These are phyloP conservation scores for Candida adriatica DNA, from an alignment of 805 yeast genomes.

Conservation along the genomic window DNA sequence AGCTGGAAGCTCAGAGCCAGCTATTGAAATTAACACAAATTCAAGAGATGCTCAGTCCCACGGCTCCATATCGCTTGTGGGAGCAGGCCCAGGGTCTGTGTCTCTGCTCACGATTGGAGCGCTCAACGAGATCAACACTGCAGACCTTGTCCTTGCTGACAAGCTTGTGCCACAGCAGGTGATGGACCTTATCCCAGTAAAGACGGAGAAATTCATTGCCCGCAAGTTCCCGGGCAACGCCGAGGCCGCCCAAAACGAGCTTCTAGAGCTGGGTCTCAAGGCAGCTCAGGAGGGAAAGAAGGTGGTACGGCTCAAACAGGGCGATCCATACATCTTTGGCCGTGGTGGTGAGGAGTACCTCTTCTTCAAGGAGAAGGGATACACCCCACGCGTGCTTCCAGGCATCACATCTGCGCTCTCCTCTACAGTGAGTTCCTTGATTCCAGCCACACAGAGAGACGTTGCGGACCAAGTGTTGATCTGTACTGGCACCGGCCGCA, in stretches of 20 bases:
- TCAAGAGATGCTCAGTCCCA: slow-evolving; percentile 8
- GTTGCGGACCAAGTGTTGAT: slow-evolving; percentile 88
- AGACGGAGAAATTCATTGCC: slow-evolving; percentile 77
- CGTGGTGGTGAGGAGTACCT: slow-evolving; percentile 91
- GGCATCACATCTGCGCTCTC: slow-evolving; percentile 89
- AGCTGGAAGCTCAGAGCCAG: slow-evolving; percentile 19
- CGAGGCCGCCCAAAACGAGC: slow-evolving; percentile 84
- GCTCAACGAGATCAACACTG: slow-evolving; percentile 65
- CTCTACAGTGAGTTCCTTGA: slow-evolving; percentile 73
- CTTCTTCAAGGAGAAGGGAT: slow-evolving; percentile 65
- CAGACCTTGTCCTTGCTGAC: slow-evolving; percentile 84
- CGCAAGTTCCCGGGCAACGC: slow-evolving; percentile 96
- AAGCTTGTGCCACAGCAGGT: slow-evolving; percentile 89
- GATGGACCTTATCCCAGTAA: slow-evolving; percentile 69
- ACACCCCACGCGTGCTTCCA: slow-evolving; percentile 66
- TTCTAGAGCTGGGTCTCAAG: slow-evolving; percentile 63
- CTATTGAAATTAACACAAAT: not conserved
- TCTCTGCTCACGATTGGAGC: slow-evolving; percentile 84
- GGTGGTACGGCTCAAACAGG: slow-evolving; percentile 89
- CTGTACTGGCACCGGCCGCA: slow-evolving; percentile 92
- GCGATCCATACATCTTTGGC: slow-evolving; percentile 95
- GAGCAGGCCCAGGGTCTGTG: slow-evolving; percentile 90
- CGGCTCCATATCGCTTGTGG: slow-evolving; percentile 77
- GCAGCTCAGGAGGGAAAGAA: slow-evolving; percentile 59
- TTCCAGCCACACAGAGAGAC: slow-evolving; percentile 89